phyloP scores from a whole-genome alignment of 805 yeast species.

The Sungouiella thailandica region DNA sequence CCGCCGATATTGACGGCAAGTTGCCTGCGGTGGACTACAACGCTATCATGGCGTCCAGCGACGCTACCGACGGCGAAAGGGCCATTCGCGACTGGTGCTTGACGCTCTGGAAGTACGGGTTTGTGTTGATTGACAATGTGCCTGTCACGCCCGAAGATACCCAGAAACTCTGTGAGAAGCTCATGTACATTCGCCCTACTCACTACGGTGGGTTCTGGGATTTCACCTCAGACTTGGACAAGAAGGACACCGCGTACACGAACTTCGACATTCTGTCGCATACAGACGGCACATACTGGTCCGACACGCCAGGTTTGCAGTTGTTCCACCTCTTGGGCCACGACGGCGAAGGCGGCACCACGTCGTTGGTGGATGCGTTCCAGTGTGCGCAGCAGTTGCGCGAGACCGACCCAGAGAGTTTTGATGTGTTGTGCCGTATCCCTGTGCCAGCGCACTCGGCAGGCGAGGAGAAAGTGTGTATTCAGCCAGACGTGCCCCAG shows the following conservation, averaged over 20 bases:
- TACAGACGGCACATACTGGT: conserved; percentile 74
- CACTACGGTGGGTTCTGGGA: conserved; percentile 84
- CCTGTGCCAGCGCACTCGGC: conserved; percentile 71
- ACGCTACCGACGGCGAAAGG: conserved; percentile 25
- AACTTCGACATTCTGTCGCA: conserved; percentile 60
- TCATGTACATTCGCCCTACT: conserved; percentile 59
- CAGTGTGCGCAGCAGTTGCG: conserved; percentile 50
- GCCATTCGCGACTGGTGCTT: conserved; percentile 53
- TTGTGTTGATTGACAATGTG: conserved; percentile 55
- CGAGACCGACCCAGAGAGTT: conserved; percentile 45
- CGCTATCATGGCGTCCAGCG: conserved; percentile 36
- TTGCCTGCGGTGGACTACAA: conserved; percentile 48
- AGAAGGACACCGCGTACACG: conserved; percentile 69
- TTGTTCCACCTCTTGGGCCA: conserved; percentile 61
- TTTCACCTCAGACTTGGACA: conserved; percentile 63
- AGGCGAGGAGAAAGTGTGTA: conserved; percentile 60
- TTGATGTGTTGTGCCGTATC: conserved; percentile 41
- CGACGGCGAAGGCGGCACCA: conserved; percentile 64
- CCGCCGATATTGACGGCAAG: conserved; percentile 29
- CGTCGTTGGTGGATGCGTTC: conserved; percentile 65
- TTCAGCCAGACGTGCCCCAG: conserved; percentile 51
- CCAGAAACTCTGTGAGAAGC: conserved; percentile 48
- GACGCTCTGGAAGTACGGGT: conserved; percentile 54
- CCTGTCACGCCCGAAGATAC: conserved; percentile 60
- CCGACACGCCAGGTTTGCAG: conserved; percentile 68